These are phyloP conservation scores for Harringtonia aguacate DNA, from an alignment of 2,329 filamentous ascomycete genomes.

Conservation along the genomic window DNA sequence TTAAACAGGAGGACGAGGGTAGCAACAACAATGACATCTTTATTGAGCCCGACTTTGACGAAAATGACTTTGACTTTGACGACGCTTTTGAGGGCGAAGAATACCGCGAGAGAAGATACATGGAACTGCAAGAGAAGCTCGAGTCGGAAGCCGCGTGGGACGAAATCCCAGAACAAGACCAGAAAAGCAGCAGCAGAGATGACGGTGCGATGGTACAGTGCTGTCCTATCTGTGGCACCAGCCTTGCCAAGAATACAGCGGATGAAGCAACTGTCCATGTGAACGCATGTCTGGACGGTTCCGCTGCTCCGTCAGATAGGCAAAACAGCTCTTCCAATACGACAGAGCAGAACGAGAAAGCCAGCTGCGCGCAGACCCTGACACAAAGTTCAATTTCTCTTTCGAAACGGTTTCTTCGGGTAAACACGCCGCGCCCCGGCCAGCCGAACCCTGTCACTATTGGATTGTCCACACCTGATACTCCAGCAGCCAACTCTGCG, in stretches of 20 bases:
- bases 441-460: slow-evolving; percentile 69
- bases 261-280: slow-evolving; percentile 76
- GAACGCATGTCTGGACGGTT: slow-evolving; percentile 77
- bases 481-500: slow-evolving; percentile 47
- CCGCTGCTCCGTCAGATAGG: background rate
- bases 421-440: slow-evolving; percentile 63
- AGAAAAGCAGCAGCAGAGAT: slow-evolving; percentile 14
- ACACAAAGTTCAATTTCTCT: slow-evolving; percentile 21
- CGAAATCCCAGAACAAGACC: slow-evolving; percentile 22
- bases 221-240: slow-evolving; percentile 71
- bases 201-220: slow-evolving; percentile 23
- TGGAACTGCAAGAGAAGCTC: slow-evolving; percentile 63
- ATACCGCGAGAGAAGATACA: slow-evolving; percentile 54
- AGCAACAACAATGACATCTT: no score
- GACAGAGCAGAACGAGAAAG: background rate
- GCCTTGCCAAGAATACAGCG: slow-evolving; percentile 45
- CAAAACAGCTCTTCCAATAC: background rate
- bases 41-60: no score
- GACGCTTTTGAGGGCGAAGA: slow-evolving; percentile 27
- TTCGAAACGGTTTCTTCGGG: slow-evolving; percentile 53
- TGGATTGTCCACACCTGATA: slow-evolving; percentile 18
- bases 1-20: background rate
- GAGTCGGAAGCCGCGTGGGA: slow-evolving; percentile 46
- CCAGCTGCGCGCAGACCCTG: slow-evolving; percentile 1
- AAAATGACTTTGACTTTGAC: slow-evolving; percentile 38